These are phyloP conservation scores for Oligophagozyma castellii DNA, from an alignment of 1,139 yeast genomes.

Conservation along the genomic window DNA sequence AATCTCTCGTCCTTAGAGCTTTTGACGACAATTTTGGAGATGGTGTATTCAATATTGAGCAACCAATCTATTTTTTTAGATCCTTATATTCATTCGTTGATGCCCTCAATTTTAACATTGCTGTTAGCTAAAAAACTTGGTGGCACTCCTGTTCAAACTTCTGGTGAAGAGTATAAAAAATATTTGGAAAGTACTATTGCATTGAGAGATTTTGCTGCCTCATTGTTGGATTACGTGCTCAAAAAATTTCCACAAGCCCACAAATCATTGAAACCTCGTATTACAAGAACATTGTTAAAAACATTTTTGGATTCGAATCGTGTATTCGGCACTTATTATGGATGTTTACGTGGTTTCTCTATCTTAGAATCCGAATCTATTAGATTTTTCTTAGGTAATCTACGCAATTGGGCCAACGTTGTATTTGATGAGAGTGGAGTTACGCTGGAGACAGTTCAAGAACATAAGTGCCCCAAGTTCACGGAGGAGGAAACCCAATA, in stretches of 20 bases:
- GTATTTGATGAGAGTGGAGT: constrained; percentile 29
- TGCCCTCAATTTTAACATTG: constrained; percentile 88
- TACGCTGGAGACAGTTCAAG: constrained; percentile 7
- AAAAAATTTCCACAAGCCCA: constrained; percentile 74
- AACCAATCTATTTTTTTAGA: constrained; percentile 83
- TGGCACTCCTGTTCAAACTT: constrained; percentile 23
- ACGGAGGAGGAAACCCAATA: constrained; percentile 31
- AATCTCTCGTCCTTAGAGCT: constrained; percentile 63
- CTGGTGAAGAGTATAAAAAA: constrained; percentile 8
- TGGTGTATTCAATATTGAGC: constrained; percentile 69
- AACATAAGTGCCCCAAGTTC: constrained; percentile 12
- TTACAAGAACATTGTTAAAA: constrained; percentile 79
- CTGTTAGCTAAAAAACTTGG: constrained; percentile 87
- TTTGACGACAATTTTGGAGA: constrained; percentile 81
- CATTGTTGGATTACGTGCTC: constrained; percentile 64
- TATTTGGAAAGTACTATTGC: constrained; percentile 34
- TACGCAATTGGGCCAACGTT: constrained; percentile 62
- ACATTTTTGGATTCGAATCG: constrained; percentile 70
- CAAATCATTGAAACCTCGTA: constrained; percentile 84
- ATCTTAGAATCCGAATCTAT: constrained; percentile 83
- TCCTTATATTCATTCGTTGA: constrained; percentile 90
- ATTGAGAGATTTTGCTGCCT: constrained; percentile 80
- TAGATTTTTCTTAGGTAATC: constrained; percentile 72
- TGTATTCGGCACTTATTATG: constrained; percentile 84
- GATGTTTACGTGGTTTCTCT: constrained; percentile 74